A percentile compares a stretch with the other conserved stretches of the same genome.
Conservation (phyloP, 345 rosid genomes). For the Ricinus communis region DNA sequence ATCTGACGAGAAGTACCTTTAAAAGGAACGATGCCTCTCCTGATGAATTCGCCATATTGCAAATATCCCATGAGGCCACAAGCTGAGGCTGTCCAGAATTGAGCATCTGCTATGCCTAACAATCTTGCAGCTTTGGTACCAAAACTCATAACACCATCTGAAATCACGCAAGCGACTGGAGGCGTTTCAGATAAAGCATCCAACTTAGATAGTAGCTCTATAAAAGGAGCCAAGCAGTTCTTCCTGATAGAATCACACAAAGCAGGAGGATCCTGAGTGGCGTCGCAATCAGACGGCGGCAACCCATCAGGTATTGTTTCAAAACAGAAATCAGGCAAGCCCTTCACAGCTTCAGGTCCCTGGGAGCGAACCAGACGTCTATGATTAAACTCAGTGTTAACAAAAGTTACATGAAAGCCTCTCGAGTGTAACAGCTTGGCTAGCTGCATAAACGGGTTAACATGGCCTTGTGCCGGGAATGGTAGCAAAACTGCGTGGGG, state of each 20-base stretch:
- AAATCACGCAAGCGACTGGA: background rate
- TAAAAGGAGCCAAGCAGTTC: no score
- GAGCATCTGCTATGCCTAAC: background rate
- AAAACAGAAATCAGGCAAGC: no score
- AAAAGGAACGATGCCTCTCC: conserved; percentile 32
- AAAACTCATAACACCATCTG: conserved; percentile 9
- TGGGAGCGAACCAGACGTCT: no score
- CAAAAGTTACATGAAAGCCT: no score
- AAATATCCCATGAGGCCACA: conserved; percentile 17
- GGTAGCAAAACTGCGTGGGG: conserved; percentile 35
- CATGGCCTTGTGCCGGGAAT: conserved; percentile 39
- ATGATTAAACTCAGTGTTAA: no score
- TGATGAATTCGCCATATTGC: conserved; percentile 23
- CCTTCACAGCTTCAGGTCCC: no score
- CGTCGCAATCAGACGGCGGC: no score
- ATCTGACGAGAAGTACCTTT: conserved; percentile 25
- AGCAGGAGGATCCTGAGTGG: no score
- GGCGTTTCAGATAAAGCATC: background rate
- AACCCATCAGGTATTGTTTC: no score
- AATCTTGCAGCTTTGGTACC: conserved; percentile 6
- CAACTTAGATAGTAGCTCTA: no score
- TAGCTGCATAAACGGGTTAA: conserved; percentile 34
- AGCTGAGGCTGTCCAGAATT: conserved; percentile 10
- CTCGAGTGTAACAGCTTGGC: background rate
- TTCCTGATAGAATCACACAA: no score